phyloP scores from a whole-genome alignment of 2,329 filamentous ascomycete genomes.

The Zarea fungicola region DNA sequence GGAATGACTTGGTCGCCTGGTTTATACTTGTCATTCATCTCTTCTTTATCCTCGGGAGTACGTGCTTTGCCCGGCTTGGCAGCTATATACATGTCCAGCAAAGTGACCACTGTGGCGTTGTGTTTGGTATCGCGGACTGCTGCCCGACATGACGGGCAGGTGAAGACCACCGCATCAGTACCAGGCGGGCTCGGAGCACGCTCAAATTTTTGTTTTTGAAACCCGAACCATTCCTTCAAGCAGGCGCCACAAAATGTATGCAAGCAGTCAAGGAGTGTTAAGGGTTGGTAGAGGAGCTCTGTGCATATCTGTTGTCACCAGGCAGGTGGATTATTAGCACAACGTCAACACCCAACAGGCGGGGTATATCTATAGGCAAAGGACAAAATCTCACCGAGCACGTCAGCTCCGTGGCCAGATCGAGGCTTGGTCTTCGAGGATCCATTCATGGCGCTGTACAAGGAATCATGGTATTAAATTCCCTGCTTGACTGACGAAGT shows the following conservation, averaged over 20 bases:
- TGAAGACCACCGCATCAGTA: constrained; percentile 55
- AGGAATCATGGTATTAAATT: neutral
- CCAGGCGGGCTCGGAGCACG: constrained; percentile 44
- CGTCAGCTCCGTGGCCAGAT: constrained; percentile 88
- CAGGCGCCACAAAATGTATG: constrained; percentile 96
- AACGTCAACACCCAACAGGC: constrained; percentile 1
- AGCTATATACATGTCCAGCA: constrained; percentile 81
- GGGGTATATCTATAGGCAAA: constrained; percentile 11
- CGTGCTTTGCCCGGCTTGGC: constrained; percentile 73
- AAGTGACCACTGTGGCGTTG: constrained; percentile 83
- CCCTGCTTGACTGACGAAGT: neutral
- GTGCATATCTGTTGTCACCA: constrained; percentile 75
- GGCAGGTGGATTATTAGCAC: constrained; percentile 1
- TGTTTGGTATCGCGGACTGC: constrained; percentile 79
- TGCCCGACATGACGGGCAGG: constrained; percentile 89
- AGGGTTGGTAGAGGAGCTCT: constrained; percentile 84
- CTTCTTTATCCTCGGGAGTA: constrained; percentile 65
- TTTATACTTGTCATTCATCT: constrained; percentile 70
- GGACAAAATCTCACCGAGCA: constrained; percentile 84
- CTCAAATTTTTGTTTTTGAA: constrained; percentile 61
- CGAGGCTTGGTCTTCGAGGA: constrained; percentile 48
- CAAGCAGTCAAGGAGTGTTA: constrained; percentile 87
- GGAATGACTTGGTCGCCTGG: constrained; percentile 78
- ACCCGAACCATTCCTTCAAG: constrained; percentile 91
- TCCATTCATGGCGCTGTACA: constrained; percentile 39